These are phyloP conservation scores for Blastocystis sp. DNA, from an alignment of 352 stramenopile genomes.

Conservation along the genomic window DNA sequence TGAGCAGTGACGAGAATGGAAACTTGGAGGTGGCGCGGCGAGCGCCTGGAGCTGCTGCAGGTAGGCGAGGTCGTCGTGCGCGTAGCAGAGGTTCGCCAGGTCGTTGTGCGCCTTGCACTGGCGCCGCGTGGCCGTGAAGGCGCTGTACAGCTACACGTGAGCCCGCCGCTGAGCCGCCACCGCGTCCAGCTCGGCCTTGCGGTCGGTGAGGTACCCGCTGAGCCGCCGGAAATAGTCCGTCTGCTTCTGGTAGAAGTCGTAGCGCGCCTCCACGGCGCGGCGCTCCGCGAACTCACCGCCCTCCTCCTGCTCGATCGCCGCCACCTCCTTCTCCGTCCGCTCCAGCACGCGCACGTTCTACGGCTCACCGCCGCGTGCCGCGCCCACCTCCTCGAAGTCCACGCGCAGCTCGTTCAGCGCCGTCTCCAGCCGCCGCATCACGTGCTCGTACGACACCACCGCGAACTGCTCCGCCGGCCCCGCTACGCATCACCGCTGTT, in stretches of 20 bases:
- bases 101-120: no score
- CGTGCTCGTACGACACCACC: constrained; percentile 35
- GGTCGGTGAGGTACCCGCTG: constrained; percentile 46
- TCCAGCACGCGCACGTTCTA: constrained; percentile 12
- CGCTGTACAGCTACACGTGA: constrained; percentile 2
- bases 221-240: constrained; percentile 43
- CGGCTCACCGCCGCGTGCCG: neutral
- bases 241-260: constrained; percentile 50
- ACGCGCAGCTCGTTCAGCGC: constrained; percentile 24
- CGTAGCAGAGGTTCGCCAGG: no score
- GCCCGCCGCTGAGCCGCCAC: neutral
- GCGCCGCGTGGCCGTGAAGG: no score
- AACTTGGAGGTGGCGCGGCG: neutral
- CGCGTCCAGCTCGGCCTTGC: neutral
- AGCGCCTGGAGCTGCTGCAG: constrained; percentile 6
- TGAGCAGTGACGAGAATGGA: neutral
- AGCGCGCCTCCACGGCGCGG: constrained; percentile 14
- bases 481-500: neutral
- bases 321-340: constrained; percentile 17
- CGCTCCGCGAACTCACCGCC: constrained; percentile 2
- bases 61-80: constrained; percentile 24
- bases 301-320: constrained; percentile 11
- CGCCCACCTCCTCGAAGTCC: constrained; percentile 18
- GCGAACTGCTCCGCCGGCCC: constrained; percentile 5
- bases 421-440: constrained; percentile 16